Conservation (phyloP, 345 rosid genomes). For the Arabis hirsuta region DNA sequence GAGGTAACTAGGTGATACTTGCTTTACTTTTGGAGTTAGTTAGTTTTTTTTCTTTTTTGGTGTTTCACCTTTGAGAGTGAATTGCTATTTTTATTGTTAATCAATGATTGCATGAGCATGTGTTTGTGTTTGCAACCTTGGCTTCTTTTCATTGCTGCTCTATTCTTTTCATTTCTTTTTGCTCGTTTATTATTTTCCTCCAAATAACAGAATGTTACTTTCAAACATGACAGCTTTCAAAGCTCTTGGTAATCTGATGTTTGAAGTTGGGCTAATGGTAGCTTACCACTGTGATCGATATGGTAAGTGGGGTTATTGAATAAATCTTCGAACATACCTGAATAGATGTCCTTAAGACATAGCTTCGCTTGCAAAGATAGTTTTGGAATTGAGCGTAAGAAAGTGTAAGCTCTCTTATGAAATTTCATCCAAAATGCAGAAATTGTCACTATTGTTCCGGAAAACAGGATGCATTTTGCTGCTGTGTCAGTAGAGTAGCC, state of each 20-base stretch:
- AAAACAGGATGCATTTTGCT: background rate
- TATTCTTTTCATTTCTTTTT: slow-evolving; percentile 18
- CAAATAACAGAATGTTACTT: slow-evolving; percentile 21
- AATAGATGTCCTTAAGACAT: background rate
- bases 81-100: background rate
- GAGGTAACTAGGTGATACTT: slow-evolving; percentile 52
- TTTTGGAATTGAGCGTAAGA: slow-evolving; percentile 1
- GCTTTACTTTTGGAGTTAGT: slow-evolving; percentile 14
- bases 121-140: background rate
- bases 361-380: background rate
- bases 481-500: background rate
- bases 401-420: background rate
- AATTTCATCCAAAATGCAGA: background rate
- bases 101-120: background rate
- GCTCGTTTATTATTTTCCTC: background rate
- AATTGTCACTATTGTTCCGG: background rate
- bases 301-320: slow-evolving; percentile 50
- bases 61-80: slow-evolving; percentile 14
- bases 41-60: slow-evolving; percentile 10
- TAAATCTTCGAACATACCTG: background rate
- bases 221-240: slow-evolving; percentile 67
- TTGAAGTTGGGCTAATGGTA: slow-evolving; percentile 79
- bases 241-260: slow-evolving; percentile 79
- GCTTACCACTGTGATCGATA: slow-evolving; percentile 89
- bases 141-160: background rate